Evolutionary conservation across 2,329 filamentous ascomycete genomes (phyloP).

Genomic region (Ilyonectria robusta): DNA sequence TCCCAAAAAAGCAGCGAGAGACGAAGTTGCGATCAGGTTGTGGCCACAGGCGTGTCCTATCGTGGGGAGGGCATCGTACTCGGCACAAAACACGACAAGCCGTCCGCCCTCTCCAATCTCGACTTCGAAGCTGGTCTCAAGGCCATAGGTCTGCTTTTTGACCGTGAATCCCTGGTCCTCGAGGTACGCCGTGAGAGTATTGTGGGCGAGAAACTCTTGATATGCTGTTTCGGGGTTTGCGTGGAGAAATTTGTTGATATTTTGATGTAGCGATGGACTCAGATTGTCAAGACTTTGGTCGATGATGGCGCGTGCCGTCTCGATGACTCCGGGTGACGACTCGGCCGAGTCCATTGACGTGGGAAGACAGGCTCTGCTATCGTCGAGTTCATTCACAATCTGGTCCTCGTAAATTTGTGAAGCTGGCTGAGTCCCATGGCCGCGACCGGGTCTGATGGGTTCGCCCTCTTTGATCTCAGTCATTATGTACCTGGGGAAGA

Average conservation of each 20-base stretch:
- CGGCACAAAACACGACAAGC: constrained; percentile 31
- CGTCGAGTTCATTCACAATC: not conserved
- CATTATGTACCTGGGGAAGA: not conserved
- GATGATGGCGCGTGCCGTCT: constrained; percentile 7
- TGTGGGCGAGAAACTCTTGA: constrained; percentile 31
- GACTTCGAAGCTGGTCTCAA: constrained; percentile 33
- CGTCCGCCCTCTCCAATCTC: constrained; percentile 28
- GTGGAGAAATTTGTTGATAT: constrained; percentile 21
- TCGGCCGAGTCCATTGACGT: not conserved
- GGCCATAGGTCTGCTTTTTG: constrained; percentile 23
- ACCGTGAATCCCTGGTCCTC: constrained; percentile 30
- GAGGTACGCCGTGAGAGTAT: constrained; percentile 21
- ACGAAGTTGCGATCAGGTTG: constrained; percentile 67
- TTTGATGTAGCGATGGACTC: constrained; percentile 8
- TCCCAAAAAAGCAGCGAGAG: constrained; percentile 60
- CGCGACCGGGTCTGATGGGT: not conserved
- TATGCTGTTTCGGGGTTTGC: constrained; percentile 33
- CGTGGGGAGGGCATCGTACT: constrained; percentile 34
- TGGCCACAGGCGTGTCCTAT: constrained; percentile 60
- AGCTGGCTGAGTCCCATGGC: not conserved
- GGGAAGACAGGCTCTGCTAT: not conserved
- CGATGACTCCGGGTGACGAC: not conserved
- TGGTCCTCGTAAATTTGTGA: not conserved
- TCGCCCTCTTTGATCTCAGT: constrained; percentile 4
- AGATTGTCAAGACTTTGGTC: constrained; percentile 6